These are phyloP conservation scores for Nevesoporus exiguus DNA, from an alignment of 768 basidiomycete genomes.

Conservation along the genomic window DNA sequence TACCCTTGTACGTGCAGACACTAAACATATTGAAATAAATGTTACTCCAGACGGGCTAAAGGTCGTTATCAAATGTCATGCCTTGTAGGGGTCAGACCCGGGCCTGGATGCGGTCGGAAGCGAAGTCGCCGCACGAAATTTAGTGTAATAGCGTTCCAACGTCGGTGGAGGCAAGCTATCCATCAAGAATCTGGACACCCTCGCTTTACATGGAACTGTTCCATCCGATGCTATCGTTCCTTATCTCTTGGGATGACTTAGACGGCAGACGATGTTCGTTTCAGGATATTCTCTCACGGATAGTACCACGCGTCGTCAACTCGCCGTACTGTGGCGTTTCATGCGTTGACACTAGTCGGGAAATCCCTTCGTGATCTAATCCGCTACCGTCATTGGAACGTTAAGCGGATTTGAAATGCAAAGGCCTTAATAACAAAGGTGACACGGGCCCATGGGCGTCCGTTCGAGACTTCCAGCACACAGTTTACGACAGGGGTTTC, in stretches of 20 bases:
- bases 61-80: background rate
- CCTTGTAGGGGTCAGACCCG: no score
- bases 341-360: background rate
- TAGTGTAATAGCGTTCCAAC: background rate
- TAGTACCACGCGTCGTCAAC: background rate
- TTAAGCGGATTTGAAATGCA: slow-evolving; percentile 16
- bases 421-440: background rate
- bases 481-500: background rate
- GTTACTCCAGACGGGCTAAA: background rate
- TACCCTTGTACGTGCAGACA: background rate
- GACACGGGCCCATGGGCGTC: background rate
- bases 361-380: background rate
- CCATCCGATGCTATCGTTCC: background rate
- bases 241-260: background rate
- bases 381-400: background rate
- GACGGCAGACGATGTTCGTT: background rate
- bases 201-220: slow-evolving; percentile 2
- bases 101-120: background rate
- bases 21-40: background rate
- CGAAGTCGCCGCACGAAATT: background rate
- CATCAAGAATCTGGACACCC: background rate
- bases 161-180: background rate
- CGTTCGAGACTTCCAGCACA: background rate
- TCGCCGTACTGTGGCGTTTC: slow-evolving; percentile 2
- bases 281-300: slow-evolving; percentile 2